Conservation (phyloP, 1,284 basidiomycete genomes). For the Kwoniella shivajii region DNA sequence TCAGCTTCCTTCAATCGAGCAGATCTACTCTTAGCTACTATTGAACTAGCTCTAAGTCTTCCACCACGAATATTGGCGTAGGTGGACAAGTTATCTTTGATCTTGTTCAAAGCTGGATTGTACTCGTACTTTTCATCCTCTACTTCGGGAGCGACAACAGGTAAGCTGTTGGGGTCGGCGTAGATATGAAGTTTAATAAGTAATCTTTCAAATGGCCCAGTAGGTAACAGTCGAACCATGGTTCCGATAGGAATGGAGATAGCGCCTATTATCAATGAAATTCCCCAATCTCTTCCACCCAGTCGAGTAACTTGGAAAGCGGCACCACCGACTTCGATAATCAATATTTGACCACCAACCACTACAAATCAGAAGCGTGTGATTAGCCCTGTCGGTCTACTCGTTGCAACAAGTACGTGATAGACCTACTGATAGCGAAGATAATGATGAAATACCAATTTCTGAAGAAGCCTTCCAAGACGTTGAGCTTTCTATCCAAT, state of each 20-base stretch:
- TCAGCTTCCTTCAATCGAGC: constrained; percentile 61
- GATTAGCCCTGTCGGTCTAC: background rate
- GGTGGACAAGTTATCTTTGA: constrained; percentile 80
- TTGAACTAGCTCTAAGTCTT: constrained; percentile 67
- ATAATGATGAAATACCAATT: constrained; percentile 90
- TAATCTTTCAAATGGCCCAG: constrained; percentile 70
- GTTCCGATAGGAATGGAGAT: constrained; percentile 86
- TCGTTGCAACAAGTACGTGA: background rate
- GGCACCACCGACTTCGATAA: constrained; percentile 86
- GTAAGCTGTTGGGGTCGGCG: constrained; percentile 68
- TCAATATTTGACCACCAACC: constrained; percentile 81
- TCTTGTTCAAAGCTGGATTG: constrained; percentile 59
- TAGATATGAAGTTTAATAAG: constrained; percentile 70
- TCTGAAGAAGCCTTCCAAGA: constrained; percentile 77
- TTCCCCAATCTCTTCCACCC: constrained; percentile 84
- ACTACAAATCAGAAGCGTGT: constrained; percentile 58
- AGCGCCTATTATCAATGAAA: constrained; percentile 77
- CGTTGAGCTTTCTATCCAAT: constrained; percentile 81
- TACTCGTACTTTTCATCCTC: constrained; percentile 56
- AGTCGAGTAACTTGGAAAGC: constrained; percentile 89
- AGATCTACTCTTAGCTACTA: constrained; percentile 75
- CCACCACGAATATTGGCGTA: constrained; percentile 83
- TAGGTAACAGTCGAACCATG: constrained; percentile 79
- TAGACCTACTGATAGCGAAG: constrained; percentile 62
- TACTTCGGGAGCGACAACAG: constrained; percentile 63